A percentile compares a stretch with the other conserved stretches of the same genome.
These are phyloP conservation scores for Arachis monticola DNA, from an alignment of 331 rosid species.

Conservation along the genomic window DNA sequence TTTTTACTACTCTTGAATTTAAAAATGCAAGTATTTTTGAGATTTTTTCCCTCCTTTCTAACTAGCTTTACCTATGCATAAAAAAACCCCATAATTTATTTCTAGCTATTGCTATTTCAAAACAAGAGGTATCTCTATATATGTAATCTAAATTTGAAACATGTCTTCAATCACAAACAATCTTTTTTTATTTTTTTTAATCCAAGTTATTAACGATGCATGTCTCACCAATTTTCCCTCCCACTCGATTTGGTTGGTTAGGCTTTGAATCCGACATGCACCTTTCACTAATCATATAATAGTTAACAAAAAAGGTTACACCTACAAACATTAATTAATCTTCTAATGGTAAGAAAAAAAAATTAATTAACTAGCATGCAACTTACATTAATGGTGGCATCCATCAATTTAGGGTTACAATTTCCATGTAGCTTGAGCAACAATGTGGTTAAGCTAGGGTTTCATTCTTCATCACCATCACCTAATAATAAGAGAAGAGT, in stretches of 20 bases:
- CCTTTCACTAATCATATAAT: not conserved
- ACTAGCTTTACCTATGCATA: no score
- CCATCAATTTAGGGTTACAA: not conserved
- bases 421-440: conserved; percentile 29
- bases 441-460: not conserved
- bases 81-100: no score
- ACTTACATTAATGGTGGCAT: conserved; percentile 34
- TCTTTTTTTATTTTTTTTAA: conserved; percentile 45
- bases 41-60: no score
- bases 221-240: conserved; percentile 37
- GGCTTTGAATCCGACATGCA: conserved; percentile 36
- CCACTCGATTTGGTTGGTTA: conserved; percentile 68
- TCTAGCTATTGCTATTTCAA: no score
- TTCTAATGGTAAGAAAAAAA: not conserved
- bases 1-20: no score
- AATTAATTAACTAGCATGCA: no score
- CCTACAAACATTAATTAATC: conserved; percentile 26
- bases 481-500: conserved; percentile 19
- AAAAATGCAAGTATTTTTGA: no score
- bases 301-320: conserved; percentile 21
- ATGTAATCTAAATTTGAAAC: no score
- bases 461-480: not conserved
- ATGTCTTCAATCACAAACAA: no score
- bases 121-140: no score
- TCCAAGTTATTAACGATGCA: conserved; percentile 53